Percentiles rank a stretch among this genome's conserved stretches.
Conservation (phyloP, 768 basidiomycete genomes). For the Dictyophora rubrovolvata region DNA sequence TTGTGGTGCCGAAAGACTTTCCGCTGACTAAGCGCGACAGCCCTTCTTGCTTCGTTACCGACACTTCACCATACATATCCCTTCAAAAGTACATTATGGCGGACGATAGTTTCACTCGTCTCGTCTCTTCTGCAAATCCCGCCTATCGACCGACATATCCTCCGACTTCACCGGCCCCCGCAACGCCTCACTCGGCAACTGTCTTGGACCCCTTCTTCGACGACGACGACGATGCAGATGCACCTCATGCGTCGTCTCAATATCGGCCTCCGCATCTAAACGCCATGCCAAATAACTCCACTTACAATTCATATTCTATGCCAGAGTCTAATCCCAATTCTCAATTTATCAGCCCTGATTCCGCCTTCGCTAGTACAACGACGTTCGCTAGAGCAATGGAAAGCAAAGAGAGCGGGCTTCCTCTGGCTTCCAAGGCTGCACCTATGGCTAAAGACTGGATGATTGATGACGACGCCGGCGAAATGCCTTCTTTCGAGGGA, state of each 20-base stretch:
- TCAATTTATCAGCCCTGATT: conserved; percentile 52
- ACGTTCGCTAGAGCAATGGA: conserved; percentile 38
- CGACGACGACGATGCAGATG: conserved; percentile 47
- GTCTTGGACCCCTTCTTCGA: conserved; percentile 84
- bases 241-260: conserved; percentile 32
- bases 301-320: conserved; percentile 40
- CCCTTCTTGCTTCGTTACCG: neutral
- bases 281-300: conserved; percentile 42
- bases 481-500: conserved; percentile 30
- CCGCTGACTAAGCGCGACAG: neutral
- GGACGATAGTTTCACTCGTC: conserved; percentile 57
- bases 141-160: conserved; percentile 36
- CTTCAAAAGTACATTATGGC: neutral
- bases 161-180: conserved; percentile 55
- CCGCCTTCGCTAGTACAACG: conserved; percentile 46
- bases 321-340: conserved; percentile 70
- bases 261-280: conserved; percentile 41
- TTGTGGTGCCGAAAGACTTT: neutral
- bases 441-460: conserved; percentile 66
- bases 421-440: conserved; percentile 47
- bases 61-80: neutral
- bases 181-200: conserved; percentile 23
- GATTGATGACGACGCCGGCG: conserved; percentile 49
- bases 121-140: conserved; percentile 65
- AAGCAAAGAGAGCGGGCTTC: conserved; percentile 40